Evolutionary conservation across 805 yeast genomes (phyloP), one percentile per base, ranked within the genome.

Genomic region (Zygosaccharomyces kombuchaensis): DNA sequence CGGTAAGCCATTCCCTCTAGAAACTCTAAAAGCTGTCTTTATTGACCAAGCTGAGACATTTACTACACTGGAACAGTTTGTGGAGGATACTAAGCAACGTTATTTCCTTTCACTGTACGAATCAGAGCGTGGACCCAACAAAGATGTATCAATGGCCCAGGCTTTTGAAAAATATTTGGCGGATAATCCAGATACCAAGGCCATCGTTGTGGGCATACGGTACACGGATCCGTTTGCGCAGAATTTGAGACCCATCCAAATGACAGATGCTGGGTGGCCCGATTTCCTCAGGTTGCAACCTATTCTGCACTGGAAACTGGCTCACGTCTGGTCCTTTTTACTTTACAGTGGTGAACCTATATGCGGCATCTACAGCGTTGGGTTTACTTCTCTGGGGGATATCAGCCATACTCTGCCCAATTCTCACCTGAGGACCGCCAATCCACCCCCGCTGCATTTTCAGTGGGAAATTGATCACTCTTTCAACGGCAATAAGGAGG

Each of bases 221-320:
- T 74, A 84, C 46, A 80, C 87, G 2, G 99, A 93, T 61, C 98
- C 99, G 0, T 86, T 75, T 64, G 93, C 96, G 0, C 70, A 68
- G 2, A 54, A 69, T 16, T 69, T 91, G 37, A 50, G 68, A 22
- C 73, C 76, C 36, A 75, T 87, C 43, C 95, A 88, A 59, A 65
- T 59, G 32, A 93, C 99, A 0, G 96, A 91, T 59, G 82, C 81
- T 47, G 81, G 88, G 47, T 93, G 98, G 98, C 99, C 99, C 4
- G 68, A 73, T 22, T 91, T 93, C 60, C 66, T 82, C 51, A 68
- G 99, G 40, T 71, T 90, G 4, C 95, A 90, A 58, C 98, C 99
- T 0, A 80, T 93, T 6, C 71, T 93, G 35, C 86, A 86, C 45
- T 93, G 98, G 98, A 77, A 77, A 34, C 84, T 87, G 54, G 75